Evolutionary conservation across 2,329 filamentous ascomycete species (phyloP).

Genomic region (Fusarium sp.): DNA sequence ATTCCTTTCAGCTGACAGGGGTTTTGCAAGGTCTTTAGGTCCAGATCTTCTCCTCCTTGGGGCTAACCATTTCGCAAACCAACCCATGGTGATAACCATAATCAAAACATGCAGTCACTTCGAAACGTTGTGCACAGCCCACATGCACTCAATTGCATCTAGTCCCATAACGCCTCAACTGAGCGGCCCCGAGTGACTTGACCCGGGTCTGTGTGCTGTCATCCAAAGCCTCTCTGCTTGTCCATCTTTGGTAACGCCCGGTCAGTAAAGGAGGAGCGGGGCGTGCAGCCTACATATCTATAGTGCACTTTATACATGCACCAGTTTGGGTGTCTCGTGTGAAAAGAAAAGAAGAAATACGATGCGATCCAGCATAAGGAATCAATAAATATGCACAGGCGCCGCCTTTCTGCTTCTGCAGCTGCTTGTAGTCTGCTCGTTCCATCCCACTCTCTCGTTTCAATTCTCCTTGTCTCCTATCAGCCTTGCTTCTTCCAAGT

Average conservation of each 20-base stretch:
- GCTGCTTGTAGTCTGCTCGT: conserved; percentile 7
- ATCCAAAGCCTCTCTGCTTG: background rate
- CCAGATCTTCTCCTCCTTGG: background rate
- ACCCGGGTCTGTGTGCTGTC: conserved; percentile 2
- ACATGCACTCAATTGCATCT: conserved; percentile 9
- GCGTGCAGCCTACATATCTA: conserved; percentile 15
- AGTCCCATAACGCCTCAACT: conserved; percentile 20
- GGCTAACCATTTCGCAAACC: background rate
- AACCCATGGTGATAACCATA: background rate
- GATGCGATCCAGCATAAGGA: background rate
- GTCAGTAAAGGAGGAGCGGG: background rate
- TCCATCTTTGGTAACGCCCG: conserved; percentile 20
- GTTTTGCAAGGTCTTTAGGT: conserved; percentile 1
- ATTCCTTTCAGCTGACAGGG: conserved; percentile 23
- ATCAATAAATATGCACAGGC: conserved; percentile 25
- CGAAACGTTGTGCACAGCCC: conserved; percentile 25
- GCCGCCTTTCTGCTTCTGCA: background rate
- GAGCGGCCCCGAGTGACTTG: conserved; percentile 5
- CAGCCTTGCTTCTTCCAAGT: conserved; percentile 4
- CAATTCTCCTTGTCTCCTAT: background rate
- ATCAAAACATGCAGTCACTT: background rate
- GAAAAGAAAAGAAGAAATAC: background rate
- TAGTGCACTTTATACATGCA: conserved; percentile 2
- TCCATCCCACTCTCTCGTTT: conserved; percentile 7
- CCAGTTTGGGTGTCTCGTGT: conserved; percentile 1